Evolutionary conservation across 345 rosid genomes (phyloP).

Genomic region (Mercurialis annua): DNA sequence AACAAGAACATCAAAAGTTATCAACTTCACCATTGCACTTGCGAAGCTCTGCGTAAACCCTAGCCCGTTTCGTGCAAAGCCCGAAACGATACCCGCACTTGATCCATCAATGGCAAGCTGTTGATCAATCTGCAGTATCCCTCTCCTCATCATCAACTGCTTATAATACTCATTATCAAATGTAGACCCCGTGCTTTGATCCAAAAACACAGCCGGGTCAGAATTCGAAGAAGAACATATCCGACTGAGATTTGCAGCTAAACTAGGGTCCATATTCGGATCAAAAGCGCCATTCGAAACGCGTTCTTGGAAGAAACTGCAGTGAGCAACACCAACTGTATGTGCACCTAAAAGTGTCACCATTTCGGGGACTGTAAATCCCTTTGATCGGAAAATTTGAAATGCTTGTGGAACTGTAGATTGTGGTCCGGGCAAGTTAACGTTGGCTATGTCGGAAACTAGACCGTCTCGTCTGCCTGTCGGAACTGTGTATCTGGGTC

Average conservation of each 20-base stretch:
- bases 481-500: constrained; percentile 45
- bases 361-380: constrained; percentile 50
- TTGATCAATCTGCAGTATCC: constrained; percentile 60
- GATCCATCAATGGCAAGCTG: constrained; percentile 44
- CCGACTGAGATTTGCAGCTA: constrained; percentile 37
- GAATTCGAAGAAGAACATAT: constrained; percentile 25
- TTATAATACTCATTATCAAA: constrained; percentile 50
- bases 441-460: constrained; percentile 38
- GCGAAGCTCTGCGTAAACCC: constrained; percentile 46
- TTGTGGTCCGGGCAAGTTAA: constrained; percentile 61
- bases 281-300: constrained; percentile 39
- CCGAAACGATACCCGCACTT: constrained; percentile 39
- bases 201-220: constrained; percentile 58
- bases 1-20: constrained; percentile 42
- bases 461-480: constrained; percentile 67
- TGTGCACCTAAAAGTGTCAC: constrained; percentile 75
- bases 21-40: constrained; percentile 61
- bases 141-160: constrained; percentile 43
- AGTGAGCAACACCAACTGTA: constrained; percentile 66
- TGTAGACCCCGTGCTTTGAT: constrained; percentile 45
- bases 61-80: constrained; percentile 30
- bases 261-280: constrained; percentile 47
- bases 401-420: constrained; percentile 37
- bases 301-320: constrained; percentile 54
- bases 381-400: constrained; percentile 38